A percentile compares a stretch with the other conserved stretches of the same genome.
These are phyloP conservation scores for Penicillium macrosclerotiorum DNA, from an alignment of 495 filamentous ascomycete species.

Conservation along the genomic window DNA sequence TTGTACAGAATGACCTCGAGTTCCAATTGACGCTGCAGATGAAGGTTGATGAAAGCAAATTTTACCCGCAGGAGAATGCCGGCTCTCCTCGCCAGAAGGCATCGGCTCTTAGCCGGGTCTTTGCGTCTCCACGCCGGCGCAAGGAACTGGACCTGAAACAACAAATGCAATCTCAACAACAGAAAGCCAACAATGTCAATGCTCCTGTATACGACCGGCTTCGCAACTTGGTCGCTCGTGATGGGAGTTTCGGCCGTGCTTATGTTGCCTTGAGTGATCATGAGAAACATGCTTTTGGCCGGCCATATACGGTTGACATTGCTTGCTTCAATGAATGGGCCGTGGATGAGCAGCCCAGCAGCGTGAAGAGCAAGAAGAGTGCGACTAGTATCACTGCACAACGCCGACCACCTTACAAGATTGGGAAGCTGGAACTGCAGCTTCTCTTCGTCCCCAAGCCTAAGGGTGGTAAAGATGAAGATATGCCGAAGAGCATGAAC, in stretches of 20 bases:
- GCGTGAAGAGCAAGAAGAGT: constrained; percentile 86
- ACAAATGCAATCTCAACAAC: constrained; percentile 70
- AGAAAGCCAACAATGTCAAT: constrained; percentile 68
- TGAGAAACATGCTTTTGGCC: constrained; percentile 79
- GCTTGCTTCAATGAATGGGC: constrained; percentile 99
- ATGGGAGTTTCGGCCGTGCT: constrained; percentile 89
- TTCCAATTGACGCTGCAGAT: constrained; percentile 96
- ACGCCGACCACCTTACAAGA: constrained; percentile 82
- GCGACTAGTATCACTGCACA: constrained; percentile 57
- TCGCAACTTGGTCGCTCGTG: constrained; percentile 77
- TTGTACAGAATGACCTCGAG: constrained; percentile 93
- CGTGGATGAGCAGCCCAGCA: constrained; percentile 73
- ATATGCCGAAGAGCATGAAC: constrained; percentile 99
- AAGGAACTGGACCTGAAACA: constrained; percentile 85
- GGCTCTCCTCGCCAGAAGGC: constrained; percentile 63
- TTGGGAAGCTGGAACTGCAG: constrained; percentile 91
- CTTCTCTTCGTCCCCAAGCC: constrained; percentile 92
- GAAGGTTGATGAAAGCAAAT: constrained; percentile 76
- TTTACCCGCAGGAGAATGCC: constrained; percentile 47
- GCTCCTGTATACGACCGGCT: constrained; percentile 74
- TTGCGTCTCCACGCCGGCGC: constrained; percentile 90
- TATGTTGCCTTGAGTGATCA: constrained; percentile 93
- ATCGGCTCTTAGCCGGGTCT: constrained; percentile 86
- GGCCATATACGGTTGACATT: constrained; percentile 81
- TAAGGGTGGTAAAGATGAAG: constrained; percentile 82